Percentiles rank a stretch among this genome's conserved stretches.
Conservation (phyloP, 2,329 filamentous ascomycete genomes). For the Venturia effusa region DNA sequence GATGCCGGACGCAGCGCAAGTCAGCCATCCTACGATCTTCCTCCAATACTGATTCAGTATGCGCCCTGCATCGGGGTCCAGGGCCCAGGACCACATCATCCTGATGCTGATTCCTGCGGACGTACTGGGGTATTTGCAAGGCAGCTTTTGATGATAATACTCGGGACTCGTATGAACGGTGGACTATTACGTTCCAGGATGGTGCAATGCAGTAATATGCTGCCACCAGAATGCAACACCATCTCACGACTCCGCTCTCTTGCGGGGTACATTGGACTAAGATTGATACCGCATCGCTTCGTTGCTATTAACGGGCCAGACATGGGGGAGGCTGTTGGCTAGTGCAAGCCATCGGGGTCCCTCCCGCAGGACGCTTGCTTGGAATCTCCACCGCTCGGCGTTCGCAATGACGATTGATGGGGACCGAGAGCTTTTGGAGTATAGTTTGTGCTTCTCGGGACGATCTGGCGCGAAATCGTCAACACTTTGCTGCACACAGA, state of each 20-base stretch:
- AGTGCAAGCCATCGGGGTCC: neutral
- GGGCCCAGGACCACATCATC: no score
- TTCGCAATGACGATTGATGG: neutral
- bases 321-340: neutral
- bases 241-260: neutral
- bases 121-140: neutral
- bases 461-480: neutral
- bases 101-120: neutral
- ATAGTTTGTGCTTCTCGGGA: neutral
- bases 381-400: neutral
- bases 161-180: neutral
- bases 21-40: neutral
- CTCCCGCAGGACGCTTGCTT: neutral
- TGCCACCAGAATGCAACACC: neutral
- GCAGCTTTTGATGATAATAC: neutral
- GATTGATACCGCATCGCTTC: neutral
- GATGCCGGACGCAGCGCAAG: neutral
- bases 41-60: neutral
- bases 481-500: neutral
- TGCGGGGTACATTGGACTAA: constrained; percentile 1
- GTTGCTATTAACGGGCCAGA: neutral
- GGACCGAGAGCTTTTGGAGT: neutral
- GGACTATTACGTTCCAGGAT: neutral
- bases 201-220: neutral
- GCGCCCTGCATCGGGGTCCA: neutral